A percentile compares a stretch with the other conserved stretches of the same genome.
These are phyloP conservation scores for Penicillium corylophilum DNA, from an alignment of 2,329 filamentous ascomycete species.

Conservation along the genomic window DNA sequence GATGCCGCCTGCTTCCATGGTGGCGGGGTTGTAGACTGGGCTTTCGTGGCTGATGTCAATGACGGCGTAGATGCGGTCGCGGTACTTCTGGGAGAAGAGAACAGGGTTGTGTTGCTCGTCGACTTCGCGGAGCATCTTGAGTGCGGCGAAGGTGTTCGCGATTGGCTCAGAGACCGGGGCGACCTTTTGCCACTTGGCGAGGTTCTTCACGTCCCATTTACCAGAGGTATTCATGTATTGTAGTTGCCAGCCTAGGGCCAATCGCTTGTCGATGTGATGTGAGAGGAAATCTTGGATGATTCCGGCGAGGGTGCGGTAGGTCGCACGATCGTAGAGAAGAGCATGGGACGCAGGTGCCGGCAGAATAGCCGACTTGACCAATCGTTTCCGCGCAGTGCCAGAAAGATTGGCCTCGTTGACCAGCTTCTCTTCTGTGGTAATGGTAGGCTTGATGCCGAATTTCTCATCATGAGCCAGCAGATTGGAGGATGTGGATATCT, in stretches of 20 bases:
- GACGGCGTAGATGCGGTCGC: constrained; percentile 67
- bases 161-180: constrained; percentile 76
- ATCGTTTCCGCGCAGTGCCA: constrained; percentile 42
- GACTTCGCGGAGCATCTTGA: constrained; percentile 90
- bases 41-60: constrained; percentile 90
- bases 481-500: constrained; percentile 14
- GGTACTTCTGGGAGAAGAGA: constrained; percentile 68
- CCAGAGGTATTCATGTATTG: constrained; percentile 83
- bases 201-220: constrained; percentile 98
- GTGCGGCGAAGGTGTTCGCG: constrained; percentile 75
- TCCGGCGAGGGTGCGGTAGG: constrained; percentile 73
- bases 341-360: constrained; percentile 79
- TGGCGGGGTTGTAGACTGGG: constrained; percentile 80
- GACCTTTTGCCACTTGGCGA: constrained; percentile 85
- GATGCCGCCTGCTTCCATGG: constrained; percentile 65
- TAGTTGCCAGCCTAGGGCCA: constrained; percentile 86
- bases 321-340: constrained; percentile 75
- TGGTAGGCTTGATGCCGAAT: constrained; percentile 24
- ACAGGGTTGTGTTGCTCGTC: constrained; percentile 78
- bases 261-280: constrained; percentile 69
- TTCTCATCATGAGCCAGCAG: constrained; percentile 27
- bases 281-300: constrained; percentile 80
- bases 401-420: constrained; percentile 12
- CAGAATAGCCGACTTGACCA: constrained; percentile 68
- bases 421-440: constrained; percentile 21